Evolutionary conservation across 176 grass and related monocot genomes (phyloP), one percentile per base, ranked within the genome.

Genomic region (sorghum (Sorghum bicolor)): DNA sequence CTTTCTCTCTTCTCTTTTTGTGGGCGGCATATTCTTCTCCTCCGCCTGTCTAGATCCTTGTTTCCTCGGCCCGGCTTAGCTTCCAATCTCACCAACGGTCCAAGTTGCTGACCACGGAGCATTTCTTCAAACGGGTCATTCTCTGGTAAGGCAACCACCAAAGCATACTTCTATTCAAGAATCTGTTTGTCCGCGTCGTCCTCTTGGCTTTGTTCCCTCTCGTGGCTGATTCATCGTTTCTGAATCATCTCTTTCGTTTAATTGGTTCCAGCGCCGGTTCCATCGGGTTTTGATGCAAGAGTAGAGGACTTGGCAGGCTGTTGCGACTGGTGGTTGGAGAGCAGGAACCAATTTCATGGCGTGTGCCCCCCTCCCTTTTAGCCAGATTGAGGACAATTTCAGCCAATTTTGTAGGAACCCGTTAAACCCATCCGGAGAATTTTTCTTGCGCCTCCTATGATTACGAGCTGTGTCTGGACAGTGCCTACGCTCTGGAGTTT

Each of bases 31-130:
- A 70, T 87, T 45, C 68, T 91, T 86, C 77, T 45, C 50, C 65
- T 82, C 31, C 63, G 70, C 6, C 40, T 60, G 25, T 73, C 66
- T 82, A 88, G 86, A 86, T 91, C 89, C 81, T 79, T 70, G 57
- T 67, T 65, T 33, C 87, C 28, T 47, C 76, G 36, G 24, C 87
- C 47, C 79, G 47, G 69, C 85, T 29, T 86, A 64, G 43, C 83
- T 81, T 81, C 82, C 81, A 62, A 86, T 62, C 78, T 31, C 66
- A 32, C 57, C 17, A 31, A n/a, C 29, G 20, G 31, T 41, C 43
- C 66, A 47, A n/a, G 36, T 89, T 44, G 39, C 64, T 75, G 77
- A 16, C 71, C 64, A 14, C 11, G 25, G 39, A 69, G 24, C 77
- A 31, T 69, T 77, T 81, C 70, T 80, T 62, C 61, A 13, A 19